Conservation (phyloP, 176 grass and related monocot species). For the Phoenix dactylifera region DNA sequence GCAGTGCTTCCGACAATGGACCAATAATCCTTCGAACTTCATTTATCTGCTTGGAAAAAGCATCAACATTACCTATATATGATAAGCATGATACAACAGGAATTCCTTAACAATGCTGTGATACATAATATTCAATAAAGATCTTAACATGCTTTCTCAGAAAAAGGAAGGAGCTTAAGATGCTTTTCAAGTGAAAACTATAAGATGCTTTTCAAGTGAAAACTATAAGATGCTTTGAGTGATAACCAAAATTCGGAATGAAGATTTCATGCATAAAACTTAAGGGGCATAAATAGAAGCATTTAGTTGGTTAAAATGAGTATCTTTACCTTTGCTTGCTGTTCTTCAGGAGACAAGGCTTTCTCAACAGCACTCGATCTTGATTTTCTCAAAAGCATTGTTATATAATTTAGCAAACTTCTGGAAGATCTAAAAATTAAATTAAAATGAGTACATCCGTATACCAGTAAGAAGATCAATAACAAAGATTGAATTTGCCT, state of each 20-base stretch:
- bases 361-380: not conserved
- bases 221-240: too few species aligned
- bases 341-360: not conserved
- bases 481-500: too few species aligned
- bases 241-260: too few species aligned
- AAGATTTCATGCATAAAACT: too few species aligned
- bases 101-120: too few species aligned
- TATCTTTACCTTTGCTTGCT: not conserved
- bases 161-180: too few species aligned
- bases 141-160: too few species aligned
- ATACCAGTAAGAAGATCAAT: too few species aligned
- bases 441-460: not conserved
- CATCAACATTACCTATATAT: not conserved
- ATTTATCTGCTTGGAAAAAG: slow-evolving; percentile 34
- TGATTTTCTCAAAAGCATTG: not conserved
- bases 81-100: not conserved
- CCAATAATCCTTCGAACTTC: slow-evolving; percentile 47
- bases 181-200: too few species aligned
- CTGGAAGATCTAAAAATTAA: not conserved
- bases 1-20: slow-evolving; percentile 22
- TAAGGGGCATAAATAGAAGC: not conserved
- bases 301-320: not conserved
- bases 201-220: too few species aligned
- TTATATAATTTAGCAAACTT: not conserved
- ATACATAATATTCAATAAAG: not conserved